A percentile compares a stretch with the other conserved stretches of the same genome.
These are phyloP conservation scores for Streptanthus diversifolius DNA, from an alignment of 345 rosid species.

Conservation along the genomic window DNA sequence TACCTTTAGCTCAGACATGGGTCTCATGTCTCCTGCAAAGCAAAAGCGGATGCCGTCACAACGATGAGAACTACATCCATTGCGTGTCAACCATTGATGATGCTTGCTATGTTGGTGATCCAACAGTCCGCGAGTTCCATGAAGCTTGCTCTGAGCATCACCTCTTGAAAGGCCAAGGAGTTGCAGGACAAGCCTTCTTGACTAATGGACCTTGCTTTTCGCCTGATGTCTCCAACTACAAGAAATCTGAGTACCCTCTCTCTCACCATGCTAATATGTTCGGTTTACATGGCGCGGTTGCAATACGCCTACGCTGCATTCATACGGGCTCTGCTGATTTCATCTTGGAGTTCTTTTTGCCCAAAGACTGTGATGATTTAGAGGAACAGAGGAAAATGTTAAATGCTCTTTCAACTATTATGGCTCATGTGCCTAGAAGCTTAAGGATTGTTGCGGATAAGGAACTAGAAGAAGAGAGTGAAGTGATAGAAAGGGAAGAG, in stretches of 20 bases:
- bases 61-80: conserved; percentile 56
- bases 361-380: conserved; percentile 54
- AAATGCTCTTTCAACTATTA: conserved; percentile 55
- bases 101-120: conserved; percentile 65
- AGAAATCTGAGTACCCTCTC: conserved; percentile 79
- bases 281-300: conserved; percentile 74
- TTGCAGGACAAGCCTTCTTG: conserved; percentile 78
- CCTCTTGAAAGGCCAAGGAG: conserved; percentile 86
- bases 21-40: conserved; percentile 69
- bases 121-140: conserved; percentile 53
- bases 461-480: conserved; percentile 67
- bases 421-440: conserved; percentile 65
- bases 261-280: conserved; percentile 92
- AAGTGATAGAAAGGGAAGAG: conserved; percentile 40
- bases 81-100: conserved; percentile 81
- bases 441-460: conserved; percentile 69
- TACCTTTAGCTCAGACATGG: conserved; percentile 93
- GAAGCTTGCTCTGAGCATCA: conserved; percentile 97
- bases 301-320: conserved; percentile 71
- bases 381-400: conserved; percentile 72
- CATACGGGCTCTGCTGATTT: conserved; percentile 66
- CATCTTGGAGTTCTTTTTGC: conserved; percentile 92
- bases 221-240: conserved; percentile 52
- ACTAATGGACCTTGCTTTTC: conserved; percentile 91
- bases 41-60: conserved; percentile 79